phyloP scores from a whole-genome alignment of 768 basidiomycete genomes.

The Mycena amicta region DNA sequence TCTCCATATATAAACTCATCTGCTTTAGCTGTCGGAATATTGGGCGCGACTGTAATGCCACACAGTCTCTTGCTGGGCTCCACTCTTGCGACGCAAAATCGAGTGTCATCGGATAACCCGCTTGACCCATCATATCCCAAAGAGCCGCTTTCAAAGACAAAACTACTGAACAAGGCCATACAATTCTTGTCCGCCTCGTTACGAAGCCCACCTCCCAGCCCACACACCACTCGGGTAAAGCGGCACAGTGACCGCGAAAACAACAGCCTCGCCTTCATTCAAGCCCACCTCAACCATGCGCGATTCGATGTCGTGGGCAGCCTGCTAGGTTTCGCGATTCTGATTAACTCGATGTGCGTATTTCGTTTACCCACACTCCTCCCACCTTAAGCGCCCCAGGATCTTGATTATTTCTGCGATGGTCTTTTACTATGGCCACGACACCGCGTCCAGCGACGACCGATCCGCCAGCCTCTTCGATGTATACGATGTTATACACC shows the following conservation, averaged over 20 bases:
- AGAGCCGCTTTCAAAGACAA: too few relatives aligned
- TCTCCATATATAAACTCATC: background rate
- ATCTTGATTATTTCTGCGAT: constrained; percentile 83
- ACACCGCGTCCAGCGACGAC: constrained; percentile 19
- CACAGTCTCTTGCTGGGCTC: constrained; percentile 92
- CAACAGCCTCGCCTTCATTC: constrained; percentile 55
- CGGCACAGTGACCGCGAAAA: constrained; percentile 60
- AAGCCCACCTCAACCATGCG: constrained; percentile 65
- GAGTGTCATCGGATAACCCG: constrained; percentile 44
- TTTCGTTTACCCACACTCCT: constrained; percentile 1
- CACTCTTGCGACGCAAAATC: constrained; percentile 80
- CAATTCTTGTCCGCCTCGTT: constrained; percentile 36
- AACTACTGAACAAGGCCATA: too few relatives aligned
- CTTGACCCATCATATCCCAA: constrained; percentile 14
- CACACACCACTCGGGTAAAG: constrained; percentile 37
- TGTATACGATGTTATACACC: constrained; percentile 72
- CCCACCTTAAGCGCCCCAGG: constrained; percentile 35
- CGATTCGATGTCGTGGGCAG: constrained; percentile 67
- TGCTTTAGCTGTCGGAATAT: constrained; percentile 53
- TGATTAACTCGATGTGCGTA: constrained; percentile 82
- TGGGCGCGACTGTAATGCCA: constrained; percentile 91
- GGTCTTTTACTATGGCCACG: constrained; percentile 66
- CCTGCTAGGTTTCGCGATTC: constrained; percentile 81
- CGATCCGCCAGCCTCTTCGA: constrained; percentile 81
- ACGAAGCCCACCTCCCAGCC: constrained; percentile 38